A percentile compares a stretch with the other conserved stretches of the same genome.
phyloP scores from a whole-genome alignment of 2,329 filamentous ascomycete genomes.

The Neofusicoccum sp. region DNA sequence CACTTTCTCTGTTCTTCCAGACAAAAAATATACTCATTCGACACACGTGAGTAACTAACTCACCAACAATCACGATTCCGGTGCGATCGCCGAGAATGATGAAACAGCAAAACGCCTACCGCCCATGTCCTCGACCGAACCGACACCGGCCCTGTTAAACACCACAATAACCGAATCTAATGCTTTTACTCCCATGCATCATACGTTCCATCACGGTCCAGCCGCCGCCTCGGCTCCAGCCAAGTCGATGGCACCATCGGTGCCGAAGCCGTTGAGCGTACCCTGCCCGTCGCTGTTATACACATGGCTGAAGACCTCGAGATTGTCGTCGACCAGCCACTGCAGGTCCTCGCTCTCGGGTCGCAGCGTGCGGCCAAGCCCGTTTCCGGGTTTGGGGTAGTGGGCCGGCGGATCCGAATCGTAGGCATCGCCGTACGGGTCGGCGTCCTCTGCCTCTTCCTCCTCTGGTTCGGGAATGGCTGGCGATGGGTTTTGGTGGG shows the following conservation, averaged over 20 bases:
- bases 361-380: conserved; percentile 55
- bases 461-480: background rate
- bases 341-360: conserved; percentile 62
- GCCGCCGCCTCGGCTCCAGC: conserved; percentile 3
- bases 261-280: conserved; percentile 23
- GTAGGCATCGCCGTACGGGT: conserved; percentile 50
- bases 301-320: conserved; percentile 59
- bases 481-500: background rate
- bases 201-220: background rate
- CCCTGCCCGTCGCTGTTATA: conserved; percentile 12
- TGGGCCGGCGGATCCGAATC: conserved; percentile 56
- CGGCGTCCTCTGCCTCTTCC: background rate
- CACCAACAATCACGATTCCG: too few relatives aligned
- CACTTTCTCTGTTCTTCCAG: too few relatives aligned
- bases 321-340: conserved; percentile 64
- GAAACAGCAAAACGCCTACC: too few relatives aligned
- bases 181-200: background rate
- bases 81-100: too few relatives aligned
- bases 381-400: conserved; percentile 65
- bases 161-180: background rate
- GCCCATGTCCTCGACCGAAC: too few relatives aligned
- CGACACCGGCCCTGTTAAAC: too few relatives aligned
- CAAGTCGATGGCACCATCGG: conserved; percentile 20
- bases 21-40: too few relatives aligned
- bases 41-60: too few relatives aligned